Base-by-base conservation (phyloP, 2,329 filamentous ascomycete species). In the Aspergillus sp. region DNA sequence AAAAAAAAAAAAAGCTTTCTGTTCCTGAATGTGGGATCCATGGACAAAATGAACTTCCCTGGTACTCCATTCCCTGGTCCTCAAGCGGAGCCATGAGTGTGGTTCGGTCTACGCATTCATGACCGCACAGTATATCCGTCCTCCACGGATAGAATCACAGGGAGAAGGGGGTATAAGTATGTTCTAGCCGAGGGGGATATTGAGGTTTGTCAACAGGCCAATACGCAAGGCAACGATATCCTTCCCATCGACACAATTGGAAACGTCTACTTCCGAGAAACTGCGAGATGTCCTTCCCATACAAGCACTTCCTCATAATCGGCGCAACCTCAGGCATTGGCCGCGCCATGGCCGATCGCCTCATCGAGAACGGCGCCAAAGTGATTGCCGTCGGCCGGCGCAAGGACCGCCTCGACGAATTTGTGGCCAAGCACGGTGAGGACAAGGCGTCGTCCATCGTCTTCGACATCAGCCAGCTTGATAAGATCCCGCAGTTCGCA, bases 381-480 rank as follows among this genome's bases (percentile, higher is more conserved):
- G 83, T 88, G 34, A 83, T 86, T 38, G 83, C 79, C 7, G 82
- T 85, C 6, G 85, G 85, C 22, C 81, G 85, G n/a, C 81, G 84
- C 48, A 71, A 82, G 69, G 79, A 84, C 11, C 77, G 79, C 8
- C 78, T 87, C 0, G 80, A 85, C 22, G 75, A 73, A 0, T 82
- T 87, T 57, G 80, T 82, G 0, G 65, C 71, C 3, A 75, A 77
- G 43, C 74, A 84, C 63, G 82, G 82, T 34, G 61, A 68, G 4
- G 73, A 76, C 7, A 80, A 80, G 48, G 77, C 81, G 25, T 76
- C 72, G 30, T 73, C 71, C 2, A 67, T 81, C 1, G 69, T 66
- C 11, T 82, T 83, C 57, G 84, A 87, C 66, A 80, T 86, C 47
- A 75, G 74, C 8, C 72, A 85, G 30, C 66, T 82, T 0, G 69